A percentile compares a stretch with the other conserved stretches of the same genome.
phyloP scores from a whole-genome alignment of 345 rosid species.

The Moringa oleifera region DNA sequence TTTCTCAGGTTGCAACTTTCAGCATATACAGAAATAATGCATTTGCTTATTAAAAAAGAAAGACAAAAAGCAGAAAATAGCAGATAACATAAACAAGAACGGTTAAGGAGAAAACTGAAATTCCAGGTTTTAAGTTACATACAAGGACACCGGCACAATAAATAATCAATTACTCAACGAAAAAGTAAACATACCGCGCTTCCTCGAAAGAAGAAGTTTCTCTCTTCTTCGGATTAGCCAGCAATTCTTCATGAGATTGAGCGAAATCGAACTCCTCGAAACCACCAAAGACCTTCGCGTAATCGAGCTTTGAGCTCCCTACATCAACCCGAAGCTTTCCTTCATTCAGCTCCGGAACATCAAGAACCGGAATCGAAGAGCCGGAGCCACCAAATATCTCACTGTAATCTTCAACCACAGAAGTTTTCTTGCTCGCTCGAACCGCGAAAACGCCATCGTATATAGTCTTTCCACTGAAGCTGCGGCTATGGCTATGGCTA shows the following conservation, averaged over 20 bases:
- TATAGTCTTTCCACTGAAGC: conserved; percentile 24
- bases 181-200: conserved; percentile 53
- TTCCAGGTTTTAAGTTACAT: too few relatives aligned
- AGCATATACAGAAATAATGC: too few relatives aligned
- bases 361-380: conserved; percentile 81
- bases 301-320: conserved; percentile 56
- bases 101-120: background rate
- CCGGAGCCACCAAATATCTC: conserved; percentile 81
- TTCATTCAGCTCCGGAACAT: conserved; percentile 55
- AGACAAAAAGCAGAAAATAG: too few relatives aligned
- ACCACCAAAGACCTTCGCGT: conserved; percentile 75
- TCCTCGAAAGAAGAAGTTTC: conserved; percentile 58
- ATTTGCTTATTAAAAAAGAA: too few relatives aligned
- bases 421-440: conserved; percentile 51
- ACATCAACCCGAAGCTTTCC: conserved; percentile 55
- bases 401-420: conserved; percentile 71
- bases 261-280: conserved; percentile 49
- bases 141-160: conserved; percentile 24
- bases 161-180: background rate
- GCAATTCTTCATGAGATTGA: conserved; percentile 54
- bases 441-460: conserved; percentile 82
- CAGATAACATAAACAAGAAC: too few relatives aligned
- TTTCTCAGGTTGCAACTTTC: too few relatives aligned
- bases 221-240: conserved; percentile 29
- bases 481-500: conserved; percentile 25